Evolutionary conservation across 371 early-diverging fungal genomes (phyloP).

Genomic region (Nematocida sp.): DNA sequence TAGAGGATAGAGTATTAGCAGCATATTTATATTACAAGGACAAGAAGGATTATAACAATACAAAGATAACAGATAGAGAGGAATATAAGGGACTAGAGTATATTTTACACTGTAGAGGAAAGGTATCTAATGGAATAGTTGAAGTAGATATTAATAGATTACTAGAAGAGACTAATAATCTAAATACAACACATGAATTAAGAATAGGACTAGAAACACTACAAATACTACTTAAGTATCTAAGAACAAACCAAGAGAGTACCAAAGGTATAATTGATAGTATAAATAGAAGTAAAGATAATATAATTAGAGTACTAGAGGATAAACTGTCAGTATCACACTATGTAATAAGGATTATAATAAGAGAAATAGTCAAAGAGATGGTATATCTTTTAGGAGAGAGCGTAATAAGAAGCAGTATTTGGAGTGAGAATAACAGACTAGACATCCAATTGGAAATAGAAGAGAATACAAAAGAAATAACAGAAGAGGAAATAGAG

Average conservation of each 20-base stretch:
- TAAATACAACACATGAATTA: not conserved
- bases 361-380: constrained; percentile 27
- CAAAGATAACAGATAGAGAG: too few relatives aligned
- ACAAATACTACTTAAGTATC: not conserved
- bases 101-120: too few relatives aligned
- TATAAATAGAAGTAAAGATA: not conserved
- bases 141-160: too few relatives aligned
- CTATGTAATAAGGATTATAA: constrained; percentile 32
- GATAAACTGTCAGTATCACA: constrained; percentile 11
- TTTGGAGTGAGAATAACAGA: constrained; percentile 12
- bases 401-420: not conserved
- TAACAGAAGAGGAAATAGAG: not conserved
- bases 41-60: too few relatives aligned
- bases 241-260: not conserved
- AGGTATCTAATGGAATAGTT: too few relatives aligned
- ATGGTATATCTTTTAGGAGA: not conserved
- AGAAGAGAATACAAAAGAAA: not conserved
- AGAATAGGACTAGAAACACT: constrained; percentile 38
- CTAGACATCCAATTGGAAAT: not conserved
- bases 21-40: too few relatives aligned
- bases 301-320: constrained; percentile 7
- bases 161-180: not conserved
- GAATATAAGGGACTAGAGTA: too few relatives aligned
- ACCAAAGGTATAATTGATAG: not conserved
- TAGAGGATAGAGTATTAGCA: not conserved